These are phyloP conservation scores for Aethionema arabicum DNA, from an alignment of 345 rosid genomes.

Conservation along the genomic window DNA sequence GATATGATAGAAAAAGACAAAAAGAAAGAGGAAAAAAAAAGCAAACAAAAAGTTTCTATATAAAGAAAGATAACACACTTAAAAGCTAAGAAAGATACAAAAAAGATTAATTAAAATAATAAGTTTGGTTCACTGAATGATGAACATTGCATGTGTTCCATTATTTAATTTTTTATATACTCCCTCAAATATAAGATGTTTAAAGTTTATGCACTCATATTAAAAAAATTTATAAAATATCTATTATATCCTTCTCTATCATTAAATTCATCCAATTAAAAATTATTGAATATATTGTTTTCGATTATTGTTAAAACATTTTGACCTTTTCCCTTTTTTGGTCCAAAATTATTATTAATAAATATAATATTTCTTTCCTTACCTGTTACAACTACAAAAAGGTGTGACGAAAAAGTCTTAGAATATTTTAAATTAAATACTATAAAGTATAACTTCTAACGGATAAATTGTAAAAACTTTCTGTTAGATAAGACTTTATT, in stretches of 20 bases:
- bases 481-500: slow-evolving; percentile 15
- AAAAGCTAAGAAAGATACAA: slow-evolving; percentile 23
- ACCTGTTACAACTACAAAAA: slow-evolving; percentile 34
- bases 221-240: too few relatives aligned
- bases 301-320: slow-evolving; percentile 25
- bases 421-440: not conserved
- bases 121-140: slow-evolving; percentile 32
- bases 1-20: slow-evolving; percentile 22
- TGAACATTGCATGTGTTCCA: slow-evolving; percentile 36
- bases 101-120: slow-evolving; percentile 18
- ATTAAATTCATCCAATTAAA: too few relatives aligned
- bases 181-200: too few relatives aligned
- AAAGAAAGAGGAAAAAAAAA: slow-evolving; percentile 26
- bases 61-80: slow-evolving; percentile 25
- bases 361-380: slow-evolving; percentile 10
- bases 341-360: slow-evolving; percentile 3
- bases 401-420: slow-evolving; percentile 30
- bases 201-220: too few relatives aligned
- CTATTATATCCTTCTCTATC: too few relatives aligned
- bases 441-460: slow-evolving; percentile 14
- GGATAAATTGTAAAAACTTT: slow-evolving; percentile 16
- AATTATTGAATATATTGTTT: too few relatives aligned
- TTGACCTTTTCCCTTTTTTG: slow-evolving; percentile 17
- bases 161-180: slow-evolving; percentile 12
- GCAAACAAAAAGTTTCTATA: slow-evolving; percentile 29